Evolutionary conservation across 148 eudicot genomes (phyloP).

Genomic region (Rhododendron griersonianum): DNA sequence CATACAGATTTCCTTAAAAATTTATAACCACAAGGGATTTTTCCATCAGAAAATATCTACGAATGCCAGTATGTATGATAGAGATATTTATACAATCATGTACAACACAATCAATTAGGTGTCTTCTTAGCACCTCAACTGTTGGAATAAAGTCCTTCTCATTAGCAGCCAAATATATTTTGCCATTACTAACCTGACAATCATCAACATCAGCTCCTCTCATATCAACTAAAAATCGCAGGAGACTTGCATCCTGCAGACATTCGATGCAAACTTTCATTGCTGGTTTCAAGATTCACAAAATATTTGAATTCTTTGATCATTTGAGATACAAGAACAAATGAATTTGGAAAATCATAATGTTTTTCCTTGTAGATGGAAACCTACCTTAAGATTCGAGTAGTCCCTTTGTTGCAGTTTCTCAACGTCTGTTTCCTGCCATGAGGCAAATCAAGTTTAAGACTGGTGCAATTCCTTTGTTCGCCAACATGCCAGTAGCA

Average conservation of each 20-base stretch:
- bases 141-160: background rate
- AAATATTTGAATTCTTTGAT: background rate
- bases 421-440: constrained; percentile 95
- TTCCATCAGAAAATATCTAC: background rate
- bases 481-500: background rate
- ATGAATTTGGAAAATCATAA: background rate
- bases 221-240: constrained; percentile 97
- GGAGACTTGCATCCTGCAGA: constrained; percentile 93
- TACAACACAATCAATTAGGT: background rate
- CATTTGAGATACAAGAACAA: background rate
- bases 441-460: constrained; percentile 19
- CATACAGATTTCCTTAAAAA: background rate
- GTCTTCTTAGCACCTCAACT: background rate
- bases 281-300: background rate
- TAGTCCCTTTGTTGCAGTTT: constrained; percentile 96
- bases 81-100: background rate
- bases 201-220: constrained; percentile 96
- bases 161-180: background rate
- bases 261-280: constrained; percentile 13
- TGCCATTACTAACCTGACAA: constrained; percentile 66
- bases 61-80: background rate
- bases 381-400: constrained; percentile 70
- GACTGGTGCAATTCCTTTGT: background rate
- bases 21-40: background rate
- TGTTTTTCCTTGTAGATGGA: background rate